Percentiles rank a stretch among this genome's conserved stretches.
These are phyloP conservation scores for Aspergillus mulundensis DNA, from an alignment of 495 filamentous ascomycete genomes.

Conservation along the genomic window DNA sequence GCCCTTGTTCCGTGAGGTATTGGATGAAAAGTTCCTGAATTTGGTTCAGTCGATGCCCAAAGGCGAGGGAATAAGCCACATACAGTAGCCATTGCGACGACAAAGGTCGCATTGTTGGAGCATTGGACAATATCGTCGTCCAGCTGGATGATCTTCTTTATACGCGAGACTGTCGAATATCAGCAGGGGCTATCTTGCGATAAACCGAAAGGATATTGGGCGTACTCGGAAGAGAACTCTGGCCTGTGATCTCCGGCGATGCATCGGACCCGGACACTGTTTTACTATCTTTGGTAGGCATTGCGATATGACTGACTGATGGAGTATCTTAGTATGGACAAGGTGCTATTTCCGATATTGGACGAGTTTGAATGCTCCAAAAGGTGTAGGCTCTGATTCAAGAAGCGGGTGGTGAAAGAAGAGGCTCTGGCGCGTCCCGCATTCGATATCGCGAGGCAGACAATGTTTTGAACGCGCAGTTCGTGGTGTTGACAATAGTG, in stretches of 20 bases:
- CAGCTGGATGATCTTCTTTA: conserved; percentile 87
- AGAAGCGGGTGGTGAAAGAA: neutral
- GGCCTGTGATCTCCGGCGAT: conserved; percentile 78
- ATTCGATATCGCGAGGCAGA: conserved; percentile 17
- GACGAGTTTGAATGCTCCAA: neutral
- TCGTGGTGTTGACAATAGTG: neutral
- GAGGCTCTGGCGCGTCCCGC: conserved; percentile 12
- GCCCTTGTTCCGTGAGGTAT: conserved; percentile 76
- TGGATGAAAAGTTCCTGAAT: conserved; percentile 91
- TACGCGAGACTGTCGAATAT: conserved; percentile 64
- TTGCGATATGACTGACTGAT: conserved; percentile 28
- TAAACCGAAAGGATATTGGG: conserved; percentile 7
- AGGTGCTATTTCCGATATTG: neutral
- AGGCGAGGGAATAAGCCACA: conserved; percentile 14
- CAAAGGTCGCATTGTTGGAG: conserved; percentile 92
- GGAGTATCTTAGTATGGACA: no score
- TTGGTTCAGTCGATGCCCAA: neutral
- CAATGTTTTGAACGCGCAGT: neutral
- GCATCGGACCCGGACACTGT: conserved; percentile 56
- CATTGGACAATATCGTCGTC: conserved; percentile 81
- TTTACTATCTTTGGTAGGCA: conserved; percentile 77
- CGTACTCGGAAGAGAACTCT: conserved; percentile 80
- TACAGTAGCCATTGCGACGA: conserved; percentile 86
- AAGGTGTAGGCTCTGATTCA: conserved; percentile 5
- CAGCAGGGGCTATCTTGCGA: neutral